phyloP scores from a whole-genome alignment of 768 basidiomycete species.

The Auricularia sp. region DNA sequence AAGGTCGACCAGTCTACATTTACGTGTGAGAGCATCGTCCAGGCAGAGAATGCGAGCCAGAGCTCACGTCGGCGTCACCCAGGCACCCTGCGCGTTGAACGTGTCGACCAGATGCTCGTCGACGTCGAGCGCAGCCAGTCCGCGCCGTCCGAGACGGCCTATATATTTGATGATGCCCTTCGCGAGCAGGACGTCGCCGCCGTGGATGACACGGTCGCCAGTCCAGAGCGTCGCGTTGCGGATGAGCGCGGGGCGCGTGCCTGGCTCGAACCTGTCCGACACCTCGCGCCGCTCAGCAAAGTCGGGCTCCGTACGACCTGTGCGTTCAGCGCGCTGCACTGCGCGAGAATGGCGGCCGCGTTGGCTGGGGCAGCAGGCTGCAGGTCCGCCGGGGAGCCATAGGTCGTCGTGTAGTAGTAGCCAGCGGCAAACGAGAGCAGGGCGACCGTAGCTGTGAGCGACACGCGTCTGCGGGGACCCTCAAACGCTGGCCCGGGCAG shows the following conservation, averaged over 20 bases:
- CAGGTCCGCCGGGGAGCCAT: background rate
- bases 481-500: no score
- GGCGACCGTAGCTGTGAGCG: no score
- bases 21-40: background rate
- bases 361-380: background rate
- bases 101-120: constrained; percentile 34
- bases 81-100: constrained; percentile 55
- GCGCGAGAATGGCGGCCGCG: background rate
- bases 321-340: background rate
- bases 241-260: constrained; percentile 49
- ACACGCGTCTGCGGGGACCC: no score
- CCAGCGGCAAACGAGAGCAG: background rate
- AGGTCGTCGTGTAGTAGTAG: background rate
- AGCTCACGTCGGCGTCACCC: constrained; percentile 65
- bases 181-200: constrained; percentile 59
- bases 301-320: background rate
- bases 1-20: constrained; percentile 29
- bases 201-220: constrained; percentile 60
- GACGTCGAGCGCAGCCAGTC: constrained; percentile 12
- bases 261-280: constrained; percentile 58
- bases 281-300: constrained; percentile 11
- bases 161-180: constrained; percentile 55
- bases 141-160: constrained; percentile 25
- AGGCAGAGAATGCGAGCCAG: background rate
- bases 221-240: constrained; percentile 81